Conservation (phyloP, 768 basidiomycete genomes). For the Auriscalpium orientale region DNA sequence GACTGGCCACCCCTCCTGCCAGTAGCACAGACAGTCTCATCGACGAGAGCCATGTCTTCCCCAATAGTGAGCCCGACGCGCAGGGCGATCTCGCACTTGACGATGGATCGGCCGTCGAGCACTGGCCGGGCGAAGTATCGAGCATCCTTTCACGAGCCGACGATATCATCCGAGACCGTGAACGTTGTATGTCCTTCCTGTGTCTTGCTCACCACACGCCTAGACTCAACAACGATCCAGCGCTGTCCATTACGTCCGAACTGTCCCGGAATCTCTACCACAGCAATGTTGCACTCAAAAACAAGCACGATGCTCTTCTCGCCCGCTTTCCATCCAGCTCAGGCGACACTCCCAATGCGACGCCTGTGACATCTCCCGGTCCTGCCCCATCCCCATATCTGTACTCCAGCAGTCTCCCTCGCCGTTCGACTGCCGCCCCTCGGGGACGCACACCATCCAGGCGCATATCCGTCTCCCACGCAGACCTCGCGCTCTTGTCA, state of each 20-base stretch:
- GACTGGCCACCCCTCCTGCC: slow-evolving; percentile 20
- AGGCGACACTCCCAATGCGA: slow-evolving; percentile 15
- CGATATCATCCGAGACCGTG: slow-evolving; percentile 67
- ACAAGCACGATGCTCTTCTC: slow-evolving; percentile 64
- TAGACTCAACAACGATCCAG: slow-evolving; percentile 25
- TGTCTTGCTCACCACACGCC: not conserved
- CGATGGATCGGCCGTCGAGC: slow-evolving; percentile 45
- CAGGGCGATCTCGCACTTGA: slow-evolving; percentile 27
- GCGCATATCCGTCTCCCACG: slow-evolving; percentile 56
- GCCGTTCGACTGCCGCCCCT: slow-evolving; percentile 10
- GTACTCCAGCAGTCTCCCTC: slow-evolving; percentile 7
- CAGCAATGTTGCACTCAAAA: slow-evolving; percentile 59
- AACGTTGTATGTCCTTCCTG: slow-evolving; percentile 49
- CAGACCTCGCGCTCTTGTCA: slow-evolving; percentile 62
- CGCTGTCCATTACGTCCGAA: slow-evolving; percentile 60
- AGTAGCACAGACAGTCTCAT: too few species aligned
- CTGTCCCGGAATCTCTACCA: slow-evolving; percentile 65
- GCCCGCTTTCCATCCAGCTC: slow-evolving; percentile 41
- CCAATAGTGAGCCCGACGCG: slow-evolving; percentile 10
- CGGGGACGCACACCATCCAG: slow-evolving; percentile 25
- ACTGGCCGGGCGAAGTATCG: slow-evolving; percentile 53
- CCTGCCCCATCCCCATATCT: slow-evolving; percentile 12
- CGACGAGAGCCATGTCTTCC: too few species aligned
- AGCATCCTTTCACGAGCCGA: slow-evolving; percentile 66
- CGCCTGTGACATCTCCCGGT: slow-evolving; percentile 15